These are phyloP conservation scores for Phaeosphaeriaceae sp. DNA, from an alignment of 2,329 filamentous ascomycete species.

Conservation along the genomic window DNA sequence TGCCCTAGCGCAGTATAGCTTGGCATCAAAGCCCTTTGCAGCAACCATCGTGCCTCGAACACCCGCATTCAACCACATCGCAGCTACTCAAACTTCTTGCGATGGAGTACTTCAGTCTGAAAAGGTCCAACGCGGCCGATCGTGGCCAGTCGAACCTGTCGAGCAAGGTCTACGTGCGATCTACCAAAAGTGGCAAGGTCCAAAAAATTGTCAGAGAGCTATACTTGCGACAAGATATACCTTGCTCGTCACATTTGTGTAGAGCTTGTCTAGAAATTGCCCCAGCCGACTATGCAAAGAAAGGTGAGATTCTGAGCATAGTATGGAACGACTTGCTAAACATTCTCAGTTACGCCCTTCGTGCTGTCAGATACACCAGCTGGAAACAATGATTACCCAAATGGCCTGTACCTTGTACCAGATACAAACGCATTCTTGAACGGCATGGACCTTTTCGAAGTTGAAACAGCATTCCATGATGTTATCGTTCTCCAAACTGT, in stretches of 20 bases:
- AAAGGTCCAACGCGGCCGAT: conserved; percentile 62
- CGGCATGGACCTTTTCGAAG: conserved; percentile 96
- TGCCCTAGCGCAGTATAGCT: conserved; percentile 22
- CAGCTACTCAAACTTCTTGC: not conserved
- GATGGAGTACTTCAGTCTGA: conserved; percentile 60
- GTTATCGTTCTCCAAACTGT: conserved; percentile 97
- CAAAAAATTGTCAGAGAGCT: conserved; percentile 98
- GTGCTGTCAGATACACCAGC: conserved; percentile 88
- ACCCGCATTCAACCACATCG: not conserved
- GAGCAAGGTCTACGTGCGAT: conserved; percentile 94
- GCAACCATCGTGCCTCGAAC: conserved; percentile 15
- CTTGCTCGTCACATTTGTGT: conserved; percentile 93
- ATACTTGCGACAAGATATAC: conserved; percentile 95
- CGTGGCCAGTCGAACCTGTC: conserved; percentile 76
- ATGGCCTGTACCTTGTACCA: conserved; percentile 92
- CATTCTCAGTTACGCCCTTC: conserved; percentile 72
- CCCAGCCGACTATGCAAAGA: conserved; percentile 78
- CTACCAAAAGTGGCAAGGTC: conserved; percentile 93
- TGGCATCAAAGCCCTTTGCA: conserved; percentile 35
- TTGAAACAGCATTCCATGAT: conserved; percentile 89
- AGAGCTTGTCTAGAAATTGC: conserved; percentile 74
- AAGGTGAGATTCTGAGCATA: conserved; percentile 59
- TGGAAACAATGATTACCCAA: conserved; percentile 79
- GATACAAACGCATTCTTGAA: conserved; percentile 96
- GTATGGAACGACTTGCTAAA: conserved; percentile 24